A percentile compares a stretch with the other conserved stretches of the same genome.
Conservation (phyloP, 2,329 filamentous ascomycete species). For the Metarhizium guizhouense region DNA sequence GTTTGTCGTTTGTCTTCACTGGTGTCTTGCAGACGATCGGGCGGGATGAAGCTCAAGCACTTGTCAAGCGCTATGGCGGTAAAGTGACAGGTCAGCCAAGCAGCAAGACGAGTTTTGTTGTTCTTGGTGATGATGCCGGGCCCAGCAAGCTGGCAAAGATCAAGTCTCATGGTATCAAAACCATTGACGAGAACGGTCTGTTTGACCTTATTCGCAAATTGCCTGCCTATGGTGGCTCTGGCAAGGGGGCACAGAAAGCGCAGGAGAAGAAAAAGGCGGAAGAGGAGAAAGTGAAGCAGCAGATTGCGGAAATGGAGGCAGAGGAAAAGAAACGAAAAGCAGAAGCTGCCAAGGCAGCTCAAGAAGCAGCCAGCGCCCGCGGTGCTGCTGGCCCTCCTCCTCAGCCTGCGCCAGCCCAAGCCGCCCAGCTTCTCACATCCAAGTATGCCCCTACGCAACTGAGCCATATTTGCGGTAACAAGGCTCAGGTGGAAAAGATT, state of each 20-base stretch:
- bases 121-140: constrained; percentile 83
- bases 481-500: constrained; percentile 78
- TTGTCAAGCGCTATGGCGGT: constrained; percentile 91
- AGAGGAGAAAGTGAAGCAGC: constrained; percentile 69
- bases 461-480: constrained; percentile 92
- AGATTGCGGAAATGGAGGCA: constrained; percentile 76
- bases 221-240: constrained; percentile 78
- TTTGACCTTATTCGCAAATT: constrained; percentile 75
- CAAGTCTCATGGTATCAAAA: constrained; percentile 68
- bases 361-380: constrained; percentile 26
- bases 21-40: constrained; percentile 73
- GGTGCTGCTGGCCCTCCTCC: constrained; percentile 14
- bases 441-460: constrained; percentile 87
- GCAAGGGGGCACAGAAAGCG: constrained; percentile 78
- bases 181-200: constrained; percentile 87
- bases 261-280: constrained; percentile 80
- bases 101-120: constrained; percentile 87
- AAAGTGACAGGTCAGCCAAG: constrained; percentile 82
- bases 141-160: constrained; percentile 91
- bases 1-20: constrained; percentile 91
- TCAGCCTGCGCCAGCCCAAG: constrained; percentile 31
- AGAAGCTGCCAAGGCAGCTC: constrained; percentile 42
- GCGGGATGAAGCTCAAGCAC: constrained; percentile 72
- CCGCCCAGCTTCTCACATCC: constrained; percentile 75
- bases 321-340: constrained; percentile 58